Evolutionary conservation across 148 eudicot genomes (phyloP).

Genomic region (Vaccinium vitisidaea): DNA sequence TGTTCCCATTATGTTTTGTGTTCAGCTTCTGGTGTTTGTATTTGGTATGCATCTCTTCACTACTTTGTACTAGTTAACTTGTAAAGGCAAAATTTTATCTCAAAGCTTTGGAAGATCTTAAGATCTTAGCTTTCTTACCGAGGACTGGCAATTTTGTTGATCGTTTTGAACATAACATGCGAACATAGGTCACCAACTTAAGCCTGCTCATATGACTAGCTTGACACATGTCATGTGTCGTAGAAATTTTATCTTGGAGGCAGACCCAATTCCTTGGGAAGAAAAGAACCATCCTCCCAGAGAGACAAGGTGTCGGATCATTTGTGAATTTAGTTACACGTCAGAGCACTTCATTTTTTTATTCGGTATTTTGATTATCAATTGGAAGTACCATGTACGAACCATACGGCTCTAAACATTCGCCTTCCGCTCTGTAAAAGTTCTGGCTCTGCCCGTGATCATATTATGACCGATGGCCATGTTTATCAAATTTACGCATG

Average conservation of each 20-base stretch:
- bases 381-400: not conserved
- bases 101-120: not conserved
- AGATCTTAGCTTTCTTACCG: not conserved
- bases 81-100: not conserved
- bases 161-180: not conserved
- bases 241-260: not conserved
- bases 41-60: not conserved
- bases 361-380: not conserved
- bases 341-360: not conserved
- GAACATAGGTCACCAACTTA: not conserved
- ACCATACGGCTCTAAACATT: not conserved
- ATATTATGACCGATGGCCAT: not conserved
- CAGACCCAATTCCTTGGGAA: not conserved
- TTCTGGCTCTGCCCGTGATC: not conserved
- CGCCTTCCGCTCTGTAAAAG: not conserved
- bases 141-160: not conserved
- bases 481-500: not conserved
- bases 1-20: not conserved
- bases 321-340: not conserved
- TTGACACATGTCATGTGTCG: not conserved
- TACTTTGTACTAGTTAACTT: not conserved
- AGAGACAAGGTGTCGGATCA: not conserved
- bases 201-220: not conserved
- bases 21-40: not conserved
- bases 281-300: not conserved